These are phyloP conservation scores for Phytophthora pinifolia DNA, from an alignment of 352 stramenopile species.

Conservation along the genomic window DNA sequence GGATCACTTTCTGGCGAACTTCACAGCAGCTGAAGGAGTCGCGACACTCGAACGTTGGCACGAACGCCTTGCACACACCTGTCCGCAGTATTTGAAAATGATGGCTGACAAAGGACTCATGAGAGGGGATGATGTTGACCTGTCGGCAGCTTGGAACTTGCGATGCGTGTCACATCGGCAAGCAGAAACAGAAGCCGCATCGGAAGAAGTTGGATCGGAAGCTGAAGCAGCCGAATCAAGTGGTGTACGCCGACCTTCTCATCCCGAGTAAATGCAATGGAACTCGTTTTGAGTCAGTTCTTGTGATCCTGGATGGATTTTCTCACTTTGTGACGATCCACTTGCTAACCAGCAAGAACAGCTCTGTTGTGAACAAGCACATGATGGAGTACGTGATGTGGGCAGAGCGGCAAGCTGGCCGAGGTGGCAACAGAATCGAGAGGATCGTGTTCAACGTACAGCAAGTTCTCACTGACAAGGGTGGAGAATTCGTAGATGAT, in stretches of 20 bases:
- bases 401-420: background rate
- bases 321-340: background rate
- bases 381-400: background rate
- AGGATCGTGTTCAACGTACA: background rate
- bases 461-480: background rate
- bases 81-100: background rate
- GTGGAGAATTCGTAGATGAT: background rate
- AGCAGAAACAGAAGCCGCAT: background rate
- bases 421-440: too few relatives aligned
- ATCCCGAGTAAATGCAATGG: background rate
- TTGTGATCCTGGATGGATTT: background rate
- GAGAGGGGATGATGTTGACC: background rate
- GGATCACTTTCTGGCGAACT: background rate
- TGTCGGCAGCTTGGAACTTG: background rate
- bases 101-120: background rate
- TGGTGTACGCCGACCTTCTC: background rate
- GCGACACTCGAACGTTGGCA: background rate
- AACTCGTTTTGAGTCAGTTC: background rate
- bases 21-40: background rate
- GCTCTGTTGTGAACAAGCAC: background rate
- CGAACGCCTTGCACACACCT: background rate
- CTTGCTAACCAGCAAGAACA: background rate
- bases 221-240: background rate
- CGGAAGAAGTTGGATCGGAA: background rate
- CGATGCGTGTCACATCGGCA: background rate